Evolutionary conservation across 371 early-diverging fungal species (phyloP).

Genomic region (Saksenaea vasiformis): DNA sequence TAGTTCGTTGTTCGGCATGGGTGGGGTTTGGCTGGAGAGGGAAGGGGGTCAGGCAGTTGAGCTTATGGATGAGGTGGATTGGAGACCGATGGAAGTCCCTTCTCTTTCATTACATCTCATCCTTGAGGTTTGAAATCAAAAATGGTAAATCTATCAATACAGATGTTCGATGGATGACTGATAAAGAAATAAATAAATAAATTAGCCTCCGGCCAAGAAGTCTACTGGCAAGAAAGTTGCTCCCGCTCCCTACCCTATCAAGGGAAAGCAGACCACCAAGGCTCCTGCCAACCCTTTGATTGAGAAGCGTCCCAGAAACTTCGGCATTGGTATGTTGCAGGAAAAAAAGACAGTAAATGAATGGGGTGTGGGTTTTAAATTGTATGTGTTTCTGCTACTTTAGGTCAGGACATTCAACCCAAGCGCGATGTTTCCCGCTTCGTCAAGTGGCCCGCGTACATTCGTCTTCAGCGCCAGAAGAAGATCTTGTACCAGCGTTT

Average conservation of each 20-base stretch:
- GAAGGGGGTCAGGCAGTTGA: not conserved
- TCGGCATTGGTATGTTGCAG: conserved; percentile 74
- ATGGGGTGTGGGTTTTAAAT: no score
- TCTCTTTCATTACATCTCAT: conserved; percentile 5
- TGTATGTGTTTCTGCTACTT: no score
- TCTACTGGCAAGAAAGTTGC: conserved; percentile 90
- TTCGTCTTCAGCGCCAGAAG: conserved; percentile 96
- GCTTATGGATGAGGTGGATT: not conserved
- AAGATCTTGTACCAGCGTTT: conserved; percentile 96
- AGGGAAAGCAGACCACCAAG: conserved; percentile 73
- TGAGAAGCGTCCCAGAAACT: conserved; percentile 92
- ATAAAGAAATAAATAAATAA: not conserved
- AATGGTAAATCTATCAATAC: not conserved
- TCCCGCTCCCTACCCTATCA: conserved; percentile 82
- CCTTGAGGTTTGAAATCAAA: conserved; percentile 6
- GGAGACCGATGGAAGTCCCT: not conserved
- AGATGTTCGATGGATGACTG: not conserved
- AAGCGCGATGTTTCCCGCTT: conserved; percentile 94
- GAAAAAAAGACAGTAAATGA: not conserved
- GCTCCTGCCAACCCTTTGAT: conserved; percentile 85
- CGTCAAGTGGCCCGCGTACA: conserved; percentile 98
- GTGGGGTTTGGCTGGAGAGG: not conserved
- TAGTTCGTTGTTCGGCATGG: not conserved
- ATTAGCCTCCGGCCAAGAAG: conserved; percentile 51
- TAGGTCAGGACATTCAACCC: conserved; percentile 91